Conservation (phyloP, 1,139 yeast genomes). For the Meyerozyma elateridarum region DNA sequence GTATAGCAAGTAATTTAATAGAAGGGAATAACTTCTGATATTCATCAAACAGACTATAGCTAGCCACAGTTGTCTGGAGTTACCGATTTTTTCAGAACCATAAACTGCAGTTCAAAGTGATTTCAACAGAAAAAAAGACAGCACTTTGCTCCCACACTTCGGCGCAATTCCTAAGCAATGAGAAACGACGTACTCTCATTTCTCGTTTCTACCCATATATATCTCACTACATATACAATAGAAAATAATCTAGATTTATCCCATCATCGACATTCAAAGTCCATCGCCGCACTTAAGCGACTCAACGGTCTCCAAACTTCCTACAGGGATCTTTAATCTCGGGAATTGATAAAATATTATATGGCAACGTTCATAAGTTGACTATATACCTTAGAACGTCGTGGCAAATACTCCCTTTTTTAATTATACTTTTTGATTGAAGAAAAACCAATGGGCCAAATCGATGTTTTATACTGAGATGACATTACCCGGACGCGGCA, state of each 20-base stretch:
- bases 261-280: slow-evolving; percentile 17
- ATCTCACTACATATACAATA: slow-evolving; percentile 7
- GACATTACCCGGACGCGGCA: slow-evolving; percentile 2
- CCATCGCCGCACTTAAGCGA: slow-evolving; percentile 10
- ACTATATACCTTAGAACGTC: slow-evolving; percentile 18
- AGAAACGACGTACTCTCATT: too few relatives aligned
- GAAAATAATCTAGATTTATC: too few relatives aligned
- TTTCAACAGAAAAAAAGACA: too few relatives aligned
- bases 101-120: too few relatives aligned
- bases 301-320: slow-evolving; percentile 18
- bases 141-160: too few relatives aligned
- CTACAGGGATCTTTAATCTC: slow-evolving; percentile 15
- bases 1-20: not conserved
- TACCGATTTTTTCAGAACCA: not conserved
- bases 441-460: slow-evolving; percentile 6
- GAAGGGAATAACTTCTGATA: not conserved
- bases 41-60: not conserved
- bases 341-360: slow-evolving; percentile 14
- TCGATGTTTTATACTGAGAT: slow-evolving; percentile 2
- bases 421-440: slow-evolving; percentile 15
- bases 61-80: not conserved
- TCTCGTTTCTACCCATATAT: not conserved
- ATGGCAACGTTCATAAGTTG: slow-evolving; percentile 18
- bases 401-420: slow-evolving; percentile 19
- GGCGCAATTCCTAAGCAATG: too few relatives aligned